Evolutionary conservation across 2,329 filamentous ascomycete genomes (phyloP).

Genomic region (Curvularia spicifera): DNA sequence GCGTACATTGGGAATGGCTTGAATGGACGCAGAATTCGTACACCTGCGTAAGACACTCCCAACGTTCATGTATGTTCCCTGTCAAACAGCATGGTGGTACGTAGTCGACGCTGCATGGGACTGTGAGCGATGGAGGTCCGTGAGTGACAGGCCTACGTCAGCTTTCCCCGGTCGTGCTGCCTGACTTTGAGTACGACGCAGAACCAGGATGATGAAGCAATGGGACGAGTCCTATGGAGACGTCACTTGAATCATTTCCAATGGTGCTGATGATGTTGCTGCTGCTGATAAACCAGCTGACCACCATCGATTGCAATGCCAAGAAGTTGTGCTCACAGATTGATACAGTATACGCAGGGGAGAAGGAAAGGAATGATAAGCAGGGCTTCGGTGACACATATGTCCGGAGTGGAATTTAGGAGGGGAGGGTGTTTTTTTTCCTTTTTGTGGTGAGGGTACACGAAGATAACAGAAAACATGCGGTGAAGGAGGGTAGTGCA

Average conservation of each 20-base stretch:
- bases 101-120: slow-evolving; percentile 12
- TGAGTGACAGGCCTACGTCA: slow-evolving; percentile 16
- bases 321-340: not conserved
- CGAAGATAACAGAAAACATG: not conserved
- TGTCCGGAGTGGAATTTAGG: not conserved
- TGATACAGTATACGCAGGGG: not conserved
- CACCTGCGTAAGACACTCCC: not conserved
- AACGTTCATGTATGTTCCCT: not conserved
- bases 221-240: slow-evolving; percentile 4
- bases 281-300: not conserved
- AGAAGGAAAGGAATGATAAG: not conserved
- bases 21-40: not conserved
- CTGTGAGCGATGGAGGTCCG: slow-evolving; percentile 5
- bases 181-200: slow-evolving; percentile 8
- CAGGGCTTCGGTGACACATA: not conserved
- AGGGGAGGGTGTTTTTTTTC: not conserved
- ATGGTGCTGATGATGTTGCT: not conserved
- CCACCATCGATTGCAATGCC: not conserved
- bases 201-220: slow-evolving; percentile 3
- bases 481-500: slow-evolving; percentile 2
- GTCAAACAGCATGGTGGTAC: slow-evolving; percentile 1
- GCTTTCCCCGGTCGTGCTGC: slow-evolving; percentile 19
- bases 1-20: not conserved
- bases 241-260: slow-evolving; percentile 1
- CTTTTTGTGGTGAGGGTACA: not conserved